Evolutionary conservation across 345 rosid genomes (phyloP), one percentile per base, ranked within the genome.

Genomic region (Hibiscus tridactylites): DNA sequence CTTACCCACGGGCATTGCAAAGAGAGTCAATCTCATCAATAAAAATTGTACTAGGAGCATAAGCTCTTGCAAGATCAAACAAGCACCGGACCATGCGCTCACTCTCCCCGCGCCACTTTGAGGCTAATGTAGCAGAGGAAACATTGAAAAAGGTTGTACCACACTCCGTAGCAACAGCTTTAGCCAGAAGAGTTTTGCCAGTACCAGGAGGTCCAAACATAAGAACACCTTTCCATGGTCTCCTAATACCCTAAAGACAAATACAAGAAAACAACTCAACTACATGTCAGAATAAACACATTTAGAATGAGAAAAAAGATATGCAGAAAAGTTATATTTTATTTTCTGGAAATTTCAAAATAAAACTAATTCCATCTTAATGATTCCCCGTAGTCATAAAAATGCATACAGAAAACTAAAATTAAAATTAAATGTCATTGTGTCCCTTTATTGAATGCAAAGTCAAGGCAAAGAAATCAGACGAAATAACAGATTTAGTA

Each of bases 211-310:
- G 53, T 6, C 68, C 68, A 64, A 64, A 64, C 68, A 64, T 64
- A 64, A 64, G 68, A 64, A 64, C 53, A 19, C 68, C 99, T 83
- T 95, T 95, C 99, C 99, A 92, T 0, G 97, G 99, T 82, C 99
- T 90, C 84, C 99, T 80, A 54, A 95, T 95, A 72, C 99, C 99
- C 99, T 95, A 84, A 72, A 78, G 62, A 59, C 39, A 50, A 73
- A 50, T 60, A 61, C 29, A 9, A 61, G 5, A 59, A 39, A 33
- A 31, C 28, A 74, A 63, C 76, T 60, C 21, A 24, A 26, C 35
- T 29, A 29, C 10, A 73, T 16, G 12, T 29, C 9, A 21, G 60
- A 52, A 76, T 28, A 62, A 46, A 37, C 47, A 28, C 39, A 52
- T 68, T 68, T 15, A 17, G 46, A 6, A 16, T 59, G 3, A 26